Percentiles rank a stretch among this genome's conserved stretches.
phyloP scores from a whole-genome alignment of 129 eudicot species.

The Deinandra increscens region DNA sequence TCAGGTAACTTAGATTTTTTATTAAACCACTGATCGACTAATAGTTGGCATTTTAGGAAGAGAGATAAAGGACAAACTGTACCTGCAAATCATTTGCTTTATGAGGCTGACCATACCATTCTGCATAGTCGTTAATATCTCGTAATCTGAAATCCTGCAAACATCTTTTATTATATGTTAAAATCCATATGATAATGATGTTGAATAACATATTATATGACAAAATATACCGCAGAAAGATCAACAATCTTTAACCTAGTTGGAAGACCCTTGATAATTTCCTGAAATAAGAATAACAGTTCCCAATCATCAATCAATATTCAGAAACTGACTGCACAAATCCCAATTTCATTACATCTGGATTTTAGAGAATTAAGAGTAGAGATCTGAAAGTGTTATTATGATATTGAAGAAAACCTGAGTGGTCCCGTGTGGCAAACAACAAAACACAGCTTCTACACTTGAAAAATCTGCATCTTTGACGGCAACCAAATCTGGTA shows the following conservation, averaged over 20 bases:
- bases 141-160: slow-evolving; percentile 89
- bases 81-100: slow-evolving; percentile 89
- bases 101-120: slow-evolving; percentile 99
- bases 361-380: neutral
- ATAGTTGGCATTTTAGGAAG: neutral
- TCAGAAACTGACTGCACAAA: neutral
- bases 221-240: slow-evolving; percentile 83
- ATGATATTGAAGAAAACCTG: slow-evolving; percentile 48
- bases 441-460: slow-evolving; percentile 96
- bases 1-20: neutral
- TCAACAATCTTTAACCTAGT: slow-evolving; percentile 75
- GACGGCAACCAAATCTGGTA: slow-evolving; percentile 88
- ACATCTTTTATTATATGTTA: slow-evolving; percentile 16
- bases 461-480: slow-evolving; percentile 90
- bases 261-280: slow-evolving; percentile 86
- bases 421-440: slow-evolving; percentile 99
- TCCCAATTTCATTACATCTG: neutral
- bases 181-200: neutral
- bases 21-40: neutral
- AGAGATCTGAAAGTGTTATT: neutral
- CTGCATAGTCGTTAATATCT: slow-evolving; percentile 72
- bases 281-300: slow-evolving; percentile 46
- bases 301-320: neutral
- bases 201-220: neutral
- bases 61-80: slow-evolving; percentile 5